Evolutionary conservation across 225 moss, liverwort and hornwort genomes (phyloP).

Genomic region (Pseudisothecium myosuroides): DNA sequence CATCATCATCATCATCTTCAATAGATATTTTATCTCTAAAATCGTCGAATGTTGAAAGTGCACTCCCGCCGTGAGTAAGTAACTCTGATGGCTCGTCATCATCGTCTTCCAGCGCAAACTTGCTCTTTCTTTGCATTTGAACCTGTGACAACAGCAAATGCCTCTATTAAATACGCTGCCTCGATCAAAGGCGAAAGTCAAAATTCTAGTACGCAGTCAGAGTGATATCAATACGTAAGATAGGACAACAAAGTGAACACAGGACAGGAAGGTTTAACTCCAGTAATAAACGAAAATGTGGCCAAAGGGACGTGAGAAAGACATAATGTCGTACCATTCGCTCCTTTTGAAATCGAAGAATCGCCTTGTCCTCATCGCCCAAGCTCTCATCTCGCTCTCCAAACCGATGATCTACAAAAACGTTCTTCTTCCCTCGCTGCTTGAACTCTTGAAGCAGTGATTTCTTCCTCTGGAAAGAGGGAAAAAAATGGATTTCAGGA

Average conservation of each 20-base stretch:
- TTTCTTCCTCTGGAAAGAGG: constrained; percentile 64
- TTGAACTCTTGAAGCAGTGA: constrained; percentile 84
- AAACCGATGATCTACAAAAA: constrained; percentile 87
- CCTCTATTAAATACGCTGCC: neutral
- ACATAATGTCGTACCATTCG: constrained; percentile 49
- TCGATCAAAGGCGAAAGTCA: neutral
- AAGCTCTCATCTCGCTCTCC: constrained; percentile 82
- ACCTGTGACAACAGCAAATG: constrained; percentile 23
- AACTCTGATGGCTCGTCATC: constrained; percentile 58
- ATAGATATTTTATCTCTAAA: constrained; percentile 65
- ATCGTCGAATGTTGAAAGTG: constrained; percentile 75
- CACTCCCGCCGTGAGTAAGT: constrained; percentile 86
- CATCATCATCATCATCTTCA: constrained; percentile 58
- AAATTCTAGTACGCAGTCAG: neutral
- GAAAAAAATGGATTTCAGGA: neutral
- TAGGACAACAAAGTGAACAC: neutral
- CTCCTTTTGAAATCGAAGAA: constrained; percentile 92
- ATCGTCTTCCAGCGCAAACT: constrained; percentile 74
- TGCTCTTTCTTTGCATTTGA: constrained; percentile 80
- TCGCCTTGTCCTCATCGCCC: constrained; percentile 81
- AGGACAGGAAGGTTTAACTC: neutral
- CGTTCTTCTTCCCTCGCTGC: constrained; percentile 79
- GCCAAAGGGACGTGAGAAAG: neutral
- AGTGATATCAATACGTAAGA: neutral
- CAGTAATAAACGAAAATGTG: neutral